These are phyloP conservation scores for Sphaerosporella brunnea DNA, from an alignment of 495 filamentous ascomycete genomes.

Conservation along the genomic window DNA sequence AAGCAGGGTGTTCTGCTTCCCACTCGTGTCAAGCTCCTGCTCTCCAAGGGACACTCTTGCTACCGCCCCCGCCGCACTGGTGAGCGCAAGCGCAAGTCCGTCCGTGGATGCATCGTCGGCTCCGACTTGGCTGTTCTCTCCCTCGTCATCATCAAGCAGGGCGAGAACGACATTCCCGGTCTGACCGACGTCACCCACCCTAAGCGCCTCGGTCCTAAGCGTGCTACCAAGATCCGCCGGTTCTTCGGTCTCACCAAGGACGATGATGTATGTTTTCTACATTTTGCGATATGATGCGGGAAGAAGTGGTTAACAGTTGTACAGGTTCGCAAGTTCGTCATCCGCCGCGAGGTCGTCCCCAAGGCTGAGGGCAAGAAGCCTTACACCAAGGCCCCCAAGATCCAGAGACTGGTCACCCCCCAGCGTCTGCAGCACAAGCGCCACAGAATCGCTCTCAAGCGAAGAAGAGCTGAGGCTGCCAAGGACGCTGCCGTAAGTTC, in stretches of 20 bases:
- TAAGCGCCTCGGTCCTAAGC: constrained; percentile 96
- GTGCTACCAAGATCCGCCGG: constrained; percentile 94
- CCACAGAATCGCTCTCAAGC: constrained; percentile 91
- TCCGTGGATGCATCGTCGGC: constrained; percentile 94
- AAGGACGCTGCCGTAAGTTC: constrained; percentile 85
- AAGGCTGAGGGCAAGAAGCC: constrained; percentile 90
- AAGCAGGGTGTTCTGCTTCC: constrained; percentile 99
- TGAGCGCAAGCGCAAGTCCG: constrained; percentile 96
- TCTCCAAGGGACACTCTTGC: constrained; percentile 85
- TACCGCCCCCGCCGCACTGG: constrained; percentile 93
- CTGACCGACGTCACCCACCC: constrained; percentile 92
- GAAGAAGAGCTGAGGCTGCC: constrained; percentile 76
- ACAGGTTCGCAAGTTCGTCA: constrained; percentile 95
- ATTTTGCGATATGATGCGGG: neutral
- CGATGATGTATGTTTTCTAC: constrained; percentile 92
- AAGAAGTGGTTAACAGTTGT: constrained; percentile 4
- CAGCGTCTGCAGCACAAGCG: constrained; percentile 99
- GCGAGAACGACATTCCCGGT: constrained; percentile 79
- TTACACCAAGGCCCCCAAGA: constrained; percentile 98
- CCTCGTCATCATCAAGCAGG: constrained; percentile 90
- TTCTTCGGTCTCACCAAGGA: constrained; percentile 99
- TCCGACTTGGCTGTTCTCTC: constrained; percentile 87
- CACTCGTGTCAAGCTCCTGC: constrained; percentile 88
- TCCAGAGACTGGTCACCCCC: constrained; percentile 97
- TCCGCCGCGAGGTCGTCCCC: constrained; percentile 87